Base-by-base conservation (phyloP, 208 protist genomes). In the Wallacemonas sp. region DNA sequence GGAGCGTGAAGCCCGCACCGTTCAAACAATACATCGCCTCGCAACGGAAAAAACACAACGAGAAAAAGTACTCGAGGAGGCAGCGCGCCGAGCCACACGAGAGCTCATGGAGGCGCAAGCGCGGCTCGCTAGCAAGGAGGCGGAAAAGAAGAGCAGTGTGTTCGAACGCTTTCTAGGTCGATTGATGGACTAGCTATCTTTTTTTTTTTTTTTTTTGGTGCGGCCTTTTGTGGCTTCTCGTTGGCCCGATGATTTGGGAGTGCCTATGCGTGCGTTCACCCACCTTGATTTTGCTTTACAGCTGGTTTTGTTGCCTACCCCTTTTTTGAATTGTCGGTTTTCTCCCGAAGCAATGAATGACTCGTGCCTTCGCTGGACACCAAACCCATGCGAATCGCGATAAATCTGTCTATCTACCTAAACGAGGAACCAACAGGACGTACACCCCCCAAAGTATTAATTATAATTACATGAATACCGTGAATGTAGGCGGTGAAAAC, bases 41-140 rank as follows among this genome's bases (percentile, higher is more conserved):
- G 70, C 79, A 22, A 51, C 72, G 22, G 59, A 73, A 47, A 80
- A 82, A 41, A 84, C 75, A 24, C 70, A 86, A 55, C 80, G 82
- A 58, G 84, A 91, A 47, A 69, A 72, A 49, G 56, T 80, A 2
- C 68, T 88, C 27, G 83, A 94, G 62, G 84, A 94, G 64, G 68
- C 75, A 12, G 70, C 87, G 19, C 82, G 83, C 19, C 68, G 68
- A 26, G 72, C 76, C 2, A 85, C 84, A 36, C 70, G 74, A 2
- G 79, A 86, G 59, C 64, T 94, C 21, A 85, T 91, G 80, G 80
- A 91, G 28, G 39, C 66, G 53, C 80, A 91, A 67, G 79, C 75
- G 1, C 60, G 68, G n/a, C 51, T 84, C 42, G 77, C 79, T 5
- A 62, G 74, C n/a, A 46, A 55, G 68, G 67, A 89, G 56, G 19